phyloP scores from a whole-genome alignment of 2,329 filamentous ascomycete species.

The Pochonia chlamydosporia region DNA sequence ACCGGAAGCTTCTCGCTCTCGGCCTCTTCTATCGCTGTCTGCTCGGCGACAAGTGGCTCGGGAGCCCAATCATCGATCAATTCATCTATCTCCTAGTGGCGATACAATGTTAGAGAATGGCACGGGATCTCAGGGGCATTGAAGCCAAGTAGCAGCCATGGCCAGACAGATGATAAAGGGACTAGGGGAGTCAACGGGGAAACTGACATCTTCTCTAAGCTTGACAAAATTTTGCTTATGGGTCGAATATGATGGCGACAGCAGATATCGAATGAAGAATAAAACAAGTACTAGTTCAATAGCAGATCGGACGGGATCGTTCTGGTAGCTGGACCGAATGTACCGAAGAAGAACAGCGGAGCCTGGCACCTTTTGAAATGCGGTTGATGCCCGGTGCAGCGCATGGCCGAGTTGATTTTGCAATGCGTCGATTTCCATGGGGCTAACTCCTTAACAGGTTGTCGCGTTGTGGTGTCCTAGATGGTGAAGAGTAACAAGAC shows the following conservation, averaged over 20 bases:
- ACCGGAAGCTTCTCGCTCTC: constrained; percentile 83
- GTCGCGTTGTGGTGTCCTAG: background rate
- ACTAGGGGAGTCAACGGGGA: too few relatives aligned
- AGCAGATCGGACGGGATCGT: constrained; percentile 88
- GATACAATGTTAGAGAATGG: constrained; percentile 1
- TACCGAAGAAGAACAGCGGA: constrained; percentile 93
- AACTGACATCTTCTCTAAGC: constrained; percentile 66
- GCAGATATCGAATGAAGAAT: constrained; percentile 89
- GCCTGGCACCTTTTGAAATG: constrained; percentile 87
- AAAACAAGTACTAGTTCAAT: constrained; percentile 91
- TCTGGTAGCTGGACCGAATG: constrained; percentile 94
- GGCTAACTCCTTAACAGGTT: background rate
- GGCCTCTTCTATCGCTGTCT: constrained; percentile 68
- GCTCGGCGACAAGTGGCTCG: constrained; percentile 76
- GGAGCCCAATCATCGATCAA: constrained; percentile 94
- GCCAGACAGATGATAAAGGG: background rate
- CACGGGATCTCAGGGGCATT: background rate
- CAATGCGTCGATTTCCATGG: constrained; percentile 59
- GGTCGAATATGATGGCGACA: constrained; percentile 89
- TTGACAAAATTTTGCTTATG: constrained; percentile 85
- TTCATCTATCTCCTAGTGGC: constrained; percentile 77
- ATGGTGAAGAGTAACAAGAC: background rate
- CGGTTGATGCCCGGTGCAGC: constrained; percentile 48
- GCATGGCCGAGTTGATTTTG: constrained; percentile 45
- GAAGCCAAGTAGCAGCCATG: background rate